These are phyloP conservation scores for Dianthus caryophyllus DNA, from an alignment of 148 eudicot genomes.

Conservation along the genomic window DNA sequence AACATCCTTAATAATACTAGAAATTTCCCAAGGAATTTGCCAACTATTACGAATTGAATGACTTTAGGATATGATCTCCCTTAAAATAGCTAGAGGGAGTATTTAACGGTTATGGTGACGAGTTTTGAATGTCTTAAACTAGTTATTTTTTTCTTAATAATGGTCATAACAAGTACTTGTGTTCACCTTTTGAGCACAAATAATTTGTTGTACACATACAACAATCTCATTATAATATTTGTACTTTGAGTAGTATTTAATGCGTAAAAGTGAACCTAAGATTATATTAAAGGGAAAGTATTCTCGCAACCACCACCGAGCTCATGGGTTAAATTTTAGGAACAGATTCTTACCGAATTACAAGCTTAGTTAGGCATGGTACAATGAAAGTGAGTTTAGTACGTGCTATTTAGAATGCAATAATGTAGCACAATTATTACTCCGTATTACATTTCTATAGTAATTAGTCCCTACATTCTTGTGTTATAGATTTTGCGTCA, in stretches of 20 bases:
- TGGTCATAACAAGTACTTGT: too few relatives aligned
- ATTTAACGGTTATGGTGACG: too few relatives aligned
- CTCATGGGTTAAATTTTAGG: neutral
- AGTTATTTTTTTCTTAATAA: too few relatives aligned
- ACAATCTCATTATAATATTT: too few relatives aligned
- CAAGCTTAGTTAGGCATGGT: neutral
- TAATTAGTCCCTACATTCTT: too few relatives aligned
- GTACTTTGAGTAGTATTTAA: too few relatives aligned
- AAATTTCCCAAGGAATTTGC: too few relatives aligned
- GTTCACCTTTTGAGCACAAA: too few relatives aligned
- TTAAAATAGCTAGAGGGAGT: too few relatives aligned
- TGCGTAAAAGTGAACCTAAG: neutral
- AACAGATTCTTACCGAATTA: neutral
- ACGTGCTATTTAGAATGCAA: neutral
- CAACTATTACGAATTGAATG: neutral
- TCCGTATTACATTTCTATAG: neutral
- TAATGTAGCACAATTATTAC: neutral
- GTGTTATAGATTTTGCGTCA: slow-evolving; percentile 12
- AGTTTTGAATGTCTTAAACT: too few relatives aligned
- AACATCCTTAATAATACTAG: too few relatives aligned
- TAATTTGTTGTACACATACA: too few relatives aligned
- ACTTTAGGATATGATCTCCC: neutral
- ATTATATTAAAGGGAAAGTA: neutral
- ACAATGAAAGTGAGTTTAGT: neutral
- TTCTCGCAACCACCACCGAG: neutral